Conservation (phyloP, 768 basidiomycete genomes). For the Filobasidium floriforme region DNA sequence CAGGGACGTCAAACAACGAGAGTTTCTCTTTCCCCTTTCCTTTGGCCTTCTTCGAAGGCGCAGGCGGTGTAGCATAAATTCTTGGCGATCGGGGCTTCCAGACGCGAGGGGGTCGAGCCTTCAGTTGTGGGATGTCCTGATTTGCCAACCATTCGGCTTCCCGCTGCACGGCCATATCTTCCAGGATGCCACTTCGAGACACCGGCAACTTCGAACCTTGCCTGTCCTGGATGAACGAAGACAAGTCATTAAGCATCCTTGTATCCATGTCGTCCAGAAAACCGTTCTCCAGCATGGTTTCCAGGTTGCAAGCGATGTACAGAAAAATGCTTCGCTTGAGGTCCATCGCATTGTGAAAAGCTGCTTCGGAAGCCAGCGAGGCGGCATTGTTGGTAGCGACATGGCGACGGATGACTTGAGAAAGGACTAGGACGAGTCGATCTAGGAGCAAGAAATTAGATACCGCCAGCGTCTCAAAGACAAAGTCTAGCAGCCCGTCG, state of each 20-base stretch:
- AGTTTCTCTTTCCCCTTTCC: slow-evolving; percentile 20
- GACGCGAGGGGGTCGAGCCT: slow-evolving; percentile 33
- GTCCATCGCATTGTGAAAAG: slow-evolving; percentile 62
- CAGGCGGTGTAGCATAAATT: slow-evolving; percentile 32
- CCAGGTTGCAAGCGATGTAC: slow-evolving; percentile 76
- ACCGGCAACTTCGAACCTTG: slow-evolving; percentile 65
- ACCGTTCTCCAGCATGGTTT: slow-evolving; percentile 70
- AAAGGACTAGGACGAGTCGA: slow-evolving; percentile 74
- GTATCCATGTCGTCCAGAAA: slow-evolving; percentile 69
- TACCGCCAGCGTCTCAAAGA: slow-evolving; percentile 76
- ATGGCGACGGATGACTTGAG: slow-evolving; percentile 60
- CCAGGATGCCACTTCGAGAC: slow-evolving; percentile 54
- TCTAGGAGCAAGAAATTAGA: slow-evolving; percentile 87
- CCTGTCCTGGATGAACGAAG: slow-evolving; percentile 52
- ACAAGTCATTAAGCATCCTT: slow-evolving; percentile 61
- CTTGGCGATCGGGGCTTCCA: slow-evolving; percentile 37
- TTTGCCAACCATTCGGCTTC: slow-evolving; percentile 62
- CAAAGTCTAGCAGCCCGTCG: slow-evolving; percentile 74
- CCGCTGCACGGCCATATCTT: slow-evolving; percentile 55
- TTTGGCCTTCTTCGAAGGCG: slow-evolving; percentile 27
- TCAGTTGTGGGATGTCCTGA: slow-evolving; percentile 45
- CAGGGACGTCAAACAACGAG: slow-evolving; percentile 34
- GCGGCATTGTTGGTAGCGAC: slow-evolving; percentile 68
- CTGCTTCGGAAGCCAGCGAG: slow-evolving; percentile 71
- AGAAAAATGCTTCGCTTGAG: slow-evolving; percentile 65